Evolutionary conservation across 1,139 yeast genomes (phyloP), one percentile per base, ranked within the genome.

Genomic region (Geotrichum bryndzae): DNA sequence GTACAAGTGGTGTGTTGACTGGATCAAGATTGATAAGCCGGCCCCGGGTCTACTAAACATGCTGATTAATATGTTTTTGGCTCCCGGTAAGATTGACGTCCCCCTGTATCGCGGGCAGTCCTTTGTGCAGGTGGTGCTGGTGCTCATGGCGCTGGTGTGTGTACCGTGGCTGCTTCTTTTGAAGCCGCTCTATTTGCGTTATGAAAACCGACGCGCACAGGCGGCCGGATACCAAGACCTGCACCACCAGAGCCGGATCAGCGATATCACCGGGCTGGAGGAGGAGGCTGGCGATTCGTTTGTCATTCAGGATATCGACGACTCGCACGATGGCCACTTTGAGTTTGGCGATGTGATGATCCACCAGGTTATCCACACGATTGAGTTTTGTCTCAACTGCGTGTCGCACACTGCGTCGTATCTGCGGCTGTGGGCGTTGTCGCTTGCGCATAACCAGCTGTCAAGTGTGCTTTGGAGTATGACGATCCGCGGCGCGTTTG

Each of bases 361-460:
- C 67, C 98, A 95, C 75, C 99, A 95, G 77, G 97, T 94, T 50
- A 95, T 95, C 69, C 98, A 94, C 74, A 95, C 99, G 1, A 95
- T 95, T 76, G 99, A 95, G 78, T 95, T 95, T 75, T 95, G 99
- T 73, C 82, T 95, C 70, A 94, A 94, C 75, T 90, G 98, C 78
- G 97, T 95, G 53, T 90, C 97, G 22, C 99, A 95, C 73, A 95
- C 99, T 0, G 99, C 99, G 0, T 94, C 99, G 0, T 95, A 95
- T 72, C 82, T 94, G 68, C 87, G 99, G 73, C 79, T 94, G 63
- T 94, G 99, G 99, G 99, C 99, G 0, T 81, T 95, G 65, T 92
- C 98, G 0, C 82, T 95, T 64, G 99, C 99, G 0, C 99, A 95
- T 74, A 95, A 96, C 18, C 99, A 95, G 78, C 82, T 95, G 68